Conservation (phyloP, 176 grass and related monocot species). For the Rhynchospora tenuis region DNA sequence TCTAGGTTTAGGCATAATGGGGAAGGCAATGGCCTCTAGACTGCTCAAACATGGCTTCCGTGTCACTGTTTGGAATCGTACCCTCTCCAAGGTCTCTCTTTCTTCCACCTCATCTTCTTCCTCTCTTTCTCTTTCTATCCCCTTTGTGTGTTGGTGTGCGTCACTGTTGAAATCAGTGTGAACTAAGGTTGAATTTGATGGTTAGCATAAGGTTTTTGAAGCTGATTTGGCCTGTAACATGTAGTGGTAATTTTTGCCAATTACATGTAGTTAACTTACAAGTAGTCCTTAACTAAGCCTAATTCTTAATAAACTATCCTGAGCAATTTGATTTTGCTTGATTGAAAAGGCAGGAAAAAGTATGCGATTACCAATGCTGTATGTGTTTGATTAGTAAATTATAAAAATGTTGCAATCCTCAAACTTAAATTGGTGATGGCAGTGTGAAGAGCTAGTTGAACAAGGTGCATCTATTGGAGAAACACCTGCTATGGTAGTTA, state of each 20-base stretch:
- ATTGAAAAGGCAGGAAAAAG: neutral
- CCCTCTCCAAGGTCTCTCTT: slow-evolving; percentile 60
- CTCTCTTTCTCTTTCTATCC: neutral
- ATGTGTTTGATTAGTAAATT: neutral
- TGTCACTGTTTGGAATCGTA: slow-evolving; percentile 98
- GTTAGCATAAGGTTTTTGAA: neutral
- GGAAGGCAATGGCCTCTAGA: slow-evolving; percentile 87
- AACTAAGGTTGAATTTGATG: neutral
- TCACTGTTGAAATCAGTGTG: neutral
- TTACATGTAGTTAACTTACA: neutral
- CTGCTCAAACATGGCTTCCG: slow-evolving; percentile 72
- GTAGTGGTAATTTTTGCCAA: neutral
- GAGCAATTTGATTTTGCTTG: neutral
- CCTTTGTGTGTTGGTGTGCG: neutral
- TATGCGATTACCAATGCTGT: neutral
- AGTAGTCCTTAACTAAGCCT: neutral
- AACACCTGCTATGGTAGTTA: slow-evolving; percentile 73
- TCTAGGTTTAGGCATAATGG: slow-evolving; percentile 90
- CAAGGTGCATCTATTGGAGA: slow-evolving; percentile 79
- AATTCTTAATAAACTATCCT: neutral
- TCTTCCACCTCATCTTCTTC: neutral
- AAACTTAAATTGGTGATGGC: neutral
- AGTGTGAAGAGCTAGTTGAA: slow-evolving; percentile 80
- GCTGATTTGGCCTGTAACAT: neutral
- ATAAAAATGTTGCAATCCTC: neutral